phyloP scores from a whole-genome alignment of 2,329 filamentous ascomycete species.

The Aspergillus hiratsukae region DNA sequence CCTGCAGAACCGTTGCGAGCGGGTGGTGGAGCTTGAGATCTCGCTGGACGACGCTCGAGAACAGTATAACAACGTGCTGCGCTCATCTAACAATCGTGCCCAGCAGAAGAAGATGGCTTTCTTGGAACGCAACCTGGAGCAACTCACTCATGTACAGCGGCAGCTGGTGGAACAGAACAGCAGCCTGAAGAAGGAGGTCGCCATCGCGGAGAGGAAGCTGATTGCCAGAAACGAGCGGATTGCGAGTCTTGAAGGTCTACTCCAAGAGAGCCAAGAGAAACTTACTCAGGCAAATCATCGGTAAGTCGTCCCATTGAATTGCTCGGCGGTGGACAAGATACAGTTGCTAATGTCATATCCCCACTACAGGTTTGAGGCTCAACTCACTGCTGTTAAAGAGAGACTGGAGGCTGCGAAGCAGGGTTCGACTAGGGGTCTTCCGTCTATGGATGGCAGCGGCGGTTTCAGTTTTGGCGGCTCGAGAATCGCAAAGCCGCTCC shows the following conservation, averaged over 20 bases:
- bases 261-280: slow-evolving; percentile 98
- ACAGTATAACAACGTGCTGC: slow-evolving; percentile 97
- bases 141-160: slow-evolving; percentile 92
- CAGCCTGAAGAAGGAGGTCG: slow-evolving; percentile 96
- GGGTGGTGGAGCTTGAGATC: slow-evolving; percentile 96
- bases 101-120: slow-evolving; percentile 99
- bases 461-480: slow-evolving; percentile 67
- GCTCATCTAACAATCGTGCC: slow-evolving; percentile 93
- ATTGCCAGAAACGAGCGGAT: slow-evolving; percentile 97
- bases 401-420: slow-evolving; percentile 92
- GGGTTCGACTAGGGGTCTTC: slow-evolving; percentile 80
- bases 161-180: slow-evolving; percentile 98
- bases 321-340: neutral
- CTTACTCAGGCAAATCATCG: slow-evolving; percentile 94
- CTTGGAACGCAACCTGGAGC: slow-evolving; percentile 94
- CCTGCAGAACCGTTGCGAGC: slow-evolving; percentile 95
- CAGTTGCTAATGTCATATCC: slow-evolving; percentile 7
- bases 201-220: slow-evolving; percentile 94
- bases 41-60: slow-evolving; percentile 94
- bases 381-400: slow-evolving; percentile 96
- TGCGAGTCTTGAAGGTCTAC: slow-evolving; percentile 81
- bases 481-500: slow-evolving; percentile 61
- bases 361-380: slow-evolving; percentile 77
- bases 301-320: slow-evolving; percentile 52
- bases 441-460: slow-evolving; percentile 58